Evolutionary conservation across 768 basidiomycete genomes (phyloP), one percentile per base, ranked within the genome.

Genomic region (Auriscalpium orientale): DNA sequence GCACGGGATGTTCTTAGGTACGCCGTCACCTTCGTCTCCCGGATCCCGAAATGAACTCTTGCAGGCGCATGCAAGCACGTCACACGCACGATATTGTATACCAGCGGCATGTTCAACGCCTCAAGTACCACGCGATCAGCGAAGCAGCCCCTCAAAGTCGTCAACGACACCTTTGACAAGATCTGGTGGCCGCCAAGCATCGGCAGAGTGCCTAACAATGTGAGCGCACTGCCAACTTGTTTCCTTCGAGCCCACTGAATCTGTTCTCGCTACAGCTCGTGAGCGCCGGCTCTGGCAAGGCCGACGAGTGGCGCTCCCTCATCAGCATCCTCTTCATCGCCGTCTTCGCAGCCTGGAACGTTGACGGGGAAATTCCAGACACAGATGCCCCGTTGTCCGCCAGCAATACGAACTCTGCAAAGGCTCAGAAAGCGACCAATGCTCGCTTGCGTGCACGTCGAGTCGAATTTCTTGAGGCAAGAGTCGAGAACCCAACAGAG

Each of bases 251-350:
- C 22, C 46, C 15, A 12, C 46, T 47, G 12, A 28, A 28, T 28
- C 4, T 5, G 2, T 28, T 28, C 28, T 28, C 4, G 28, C 28
- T 12, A 12, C 12, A 18, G 61, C 4, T 55, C 58, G 20, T 51
- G 58, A 28, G 28, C 28, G 28, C 28, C 28, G 28, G 28, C 28
- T 3, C 28, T 5, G 28, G 28, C n/a, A 66, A 65, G 56, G 62
- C 65, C 1, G 65, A 66, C 47, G 61, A 65, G 44, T 64, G 62
- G 65, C 57, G 62, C 8, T 58, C 58, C 4, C 58, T 47, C n/a
- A 48, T 60, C 20, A 18, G 33, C 15, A 49, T 66, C 15, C 46
- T 62, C 10, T 60, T 62, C 52, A 52, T 66, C 16, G 65, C 46
- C 5, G 37, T 66, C 4, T 66, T 53, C 46, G 49, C 37, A 18